Conservation (phyloP, 2,329 filamentous ascomycete genomes). For the Aspergillus bombycis region DNA sequence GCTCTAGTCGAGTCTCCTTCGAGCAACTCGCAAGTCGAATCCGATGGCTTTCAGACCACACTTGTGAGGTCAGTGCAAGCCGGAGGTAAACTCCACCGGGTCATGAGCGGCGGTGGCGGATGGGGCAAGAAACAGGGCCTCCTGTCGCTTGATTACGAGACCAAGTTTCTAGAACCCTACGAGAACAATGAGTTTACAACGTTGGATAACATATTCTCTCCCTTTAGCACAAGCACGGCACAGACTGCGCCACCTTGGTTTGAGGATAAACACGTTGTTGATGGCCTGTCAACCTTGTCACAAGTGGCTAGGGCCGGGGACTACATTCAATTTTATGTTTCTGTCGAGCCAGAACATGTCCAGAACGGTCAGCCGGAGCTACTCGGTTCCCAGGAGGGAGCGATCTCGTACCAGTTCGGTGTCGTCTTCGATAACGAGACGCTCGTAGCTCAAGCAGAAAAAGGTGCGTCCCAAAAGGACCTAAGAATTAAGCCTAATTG, state of each 20-base stretch:
- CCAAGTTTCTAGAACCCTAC: conserved; percentile 29
- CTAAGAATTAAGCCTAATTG: conserved; percentile 31
- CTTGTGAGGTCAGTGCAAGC: conserved; percentile 31
- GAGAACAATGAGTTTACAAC: conserved; percentile 18
- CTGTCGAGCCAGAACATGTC: conserved; percentile 26
- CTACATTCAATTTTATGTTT: conserved; percentile 47
- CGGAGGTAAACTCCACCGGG: conserved; percentile 45
- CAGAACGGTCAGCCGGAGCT: not conserved
- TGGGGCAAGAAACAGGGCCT: conserved; percentile 52
- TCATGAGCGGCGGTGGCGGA: conserved; percentile 48
- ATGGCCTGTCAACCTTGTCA: conserved; percentile 42
- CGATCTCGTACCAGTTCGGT: conserved; percentile 35
- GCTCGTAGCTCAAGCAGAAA: not conserved
- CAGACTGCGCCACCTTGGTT: conserved; percentile 24
- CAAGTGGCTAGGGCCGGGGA: conserved; percentile 43
- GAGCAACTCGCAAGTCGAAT: conserved; percentile 12
- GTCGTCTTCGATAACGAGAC: conserved; percentile 34
- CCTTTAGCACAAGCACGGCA: conserved; percentile 3
- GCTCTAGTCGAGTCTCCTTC: conserved; percentile 40
- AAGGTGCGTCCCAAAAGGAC: conserved; percentile 12
- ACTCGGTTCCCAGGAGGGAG: conserved; percentile 4
- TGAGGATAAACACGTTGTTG: conserved; percentile 26
- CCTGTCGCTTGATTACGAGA: conserved; percentile 46
- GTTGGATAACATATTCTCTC: conserved; percentile 31
- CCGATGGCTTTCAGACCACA: conserved; percentile 22